These are phyloP conservation scores for Gossypium aridum DNA, from an alignment of 441 rosid species.

Conservation along the genomic window DNA sequence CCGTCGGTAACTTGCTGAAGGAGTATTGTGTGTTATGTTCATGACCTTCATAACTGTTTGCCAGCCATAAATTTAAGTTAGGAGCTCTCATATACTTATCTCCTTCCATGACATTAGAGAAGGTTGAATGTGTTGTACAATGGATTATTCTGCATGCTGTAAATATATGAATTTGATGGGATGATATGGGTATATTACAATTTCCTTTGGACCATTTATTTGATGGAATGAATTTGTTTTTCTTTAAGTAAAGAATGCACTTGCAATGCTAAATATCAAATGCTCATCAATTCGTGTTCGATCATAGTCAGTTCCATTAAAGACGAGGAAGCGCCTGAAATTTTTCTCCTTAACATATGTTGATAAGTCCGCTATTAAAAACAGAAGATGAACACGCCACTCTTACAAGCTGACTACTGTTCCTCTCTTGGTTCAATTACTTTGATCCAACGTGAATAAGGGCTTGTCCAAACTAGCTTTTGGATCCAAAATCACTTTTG, in stretches of 20 bases:
- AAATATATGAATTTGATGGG: neutral
- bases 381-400: too few relatives aligned
- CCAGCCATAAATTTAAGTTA: neutral
- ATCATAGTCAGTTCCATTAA: neutral
- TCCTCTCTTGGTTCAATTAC: neutral
- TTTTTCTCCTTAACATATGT: neutral
- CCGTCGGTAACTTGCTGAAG: neutral
- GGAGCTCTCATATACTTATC: neutral
- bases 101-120: neutral
- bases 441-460: neutral
- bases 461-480: too few relatives aligned
- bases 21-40: neutral
- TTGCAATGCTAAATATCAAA: neutral
- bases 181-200: neutral
- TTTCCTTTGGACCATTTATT: neutral
- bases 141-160: neutral
- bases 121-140: conserved; percentile 1
- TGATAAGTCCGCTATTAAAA: neutral
- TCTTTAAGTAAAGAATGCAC: neutral
- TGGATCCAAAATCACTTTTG: too few relatives aligned
- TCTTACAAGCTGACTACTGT: too few relatives aligned
- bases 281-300: neutral
- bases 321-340: neutral
- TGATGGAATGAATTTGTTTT: neutral
- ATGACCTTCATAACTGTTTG: neutral